Base-by-base conservation (phyloP, 768 basidiomycete species). In the Floccularia luteovirens region DNA sequence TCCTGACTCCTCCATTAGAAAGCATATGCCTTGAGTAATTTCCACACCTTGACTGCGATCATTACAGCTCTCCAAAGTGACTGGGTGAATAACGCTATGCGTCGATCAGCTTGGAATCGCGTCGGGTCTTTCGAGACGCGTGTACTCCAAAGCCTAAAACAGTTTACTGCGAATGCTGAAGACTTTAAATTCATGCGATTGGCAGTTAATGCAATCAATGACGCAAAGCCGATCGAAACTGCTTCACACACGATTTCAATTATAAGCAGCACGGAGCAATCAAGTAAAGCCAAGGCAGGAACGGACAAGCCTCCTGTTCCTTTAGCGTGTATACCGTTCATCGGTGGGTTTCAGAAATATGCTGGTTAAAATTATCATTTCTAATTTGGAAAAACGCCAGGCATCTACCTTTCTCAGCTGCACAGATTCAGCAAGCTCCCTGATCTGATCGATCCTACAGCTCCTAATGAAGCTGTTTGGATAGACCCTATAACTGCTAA, bases 381-480 rank as follows among this genome's bases (percentile, higher is more conserved):
- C 20, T 45, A 17, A 40, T 25, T 39, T n/a, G 24, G 41, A 22
- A 17, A 14, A 31, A 51, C 41, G 41, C 14, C 44, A 87, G 88
- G 87, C 36, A 67, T 87, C 27, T 91, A 91, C 53, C 67, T 91
- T 4, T 75, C 83, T 2, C 82, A 84, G 48, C 63, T 91, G 5
- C 65, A 76, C 43, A 72, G 72, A 1, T 71, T 77, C 47, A 75
- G 70, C 57, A 72, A 67, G 45, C 69, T 91, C 2, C 88, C 89
- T 1, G 84, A 89, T 46, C 60, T 90, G 31, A 79, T 91, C 44
- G 89, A 91, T 53, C 88, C 89, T 3, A 88, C 86, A 6, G 75
- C 82, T 1, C 87, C 89, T 4, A 70, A 79, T 49, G 75, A 79
- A 43, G 61, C 70, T 1, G 80, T 90, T 11, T 69, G 72, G 19